Conservation (phyloP, 2,329 filamentous ascomycete species). For the Beauveria scarabaeidicola region DNA sequence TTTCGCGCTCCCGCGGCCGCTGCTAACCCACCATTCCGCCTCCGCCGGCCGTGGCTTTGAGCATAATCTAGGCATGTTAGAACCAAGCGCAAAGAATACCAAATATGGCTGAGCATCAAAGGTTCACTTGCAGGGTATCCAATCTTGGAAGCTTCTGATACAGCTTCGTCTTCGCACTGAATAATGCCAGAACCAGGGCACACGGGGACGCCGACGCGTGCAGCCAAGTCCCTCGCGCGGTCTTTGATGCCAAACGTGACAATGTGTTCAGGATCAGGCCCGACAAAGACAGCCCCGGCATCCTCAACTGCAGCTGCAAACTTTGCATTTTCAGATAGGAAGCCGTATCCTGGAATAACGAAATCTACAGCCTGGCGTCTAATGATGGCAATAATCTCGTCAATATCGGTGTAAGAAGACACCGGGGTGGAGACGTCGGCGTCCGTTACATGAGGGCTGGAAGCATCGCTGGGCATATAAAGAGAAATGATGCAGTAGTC, state of each 20-base stretch:
- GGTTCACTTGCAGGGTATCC: neutral
- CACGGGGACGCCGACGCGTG: slow-evolving; percentile 33
- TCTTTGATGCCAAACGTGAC: slow-evolving; percentile 52
- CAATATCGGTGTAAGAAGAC: slow-evolving; percentile 11
- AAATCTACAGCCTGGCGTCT: slow-evolving; percentile 39
- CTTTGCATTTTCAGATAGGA: slow-evolving; percentile 51
- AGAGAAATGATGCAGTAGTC: slow-evolving; percentile 44
- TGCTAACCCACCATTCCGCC: slow-evolving; percentile 30
- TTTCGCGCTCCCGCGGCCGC: neutral
- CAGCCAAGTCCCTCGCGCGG: slow-evolving; percentile 44
- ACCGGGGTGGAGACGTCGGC: slow-evolving; percentile 43
- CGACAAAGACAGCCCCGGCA: slow-evolving; percentile 49
- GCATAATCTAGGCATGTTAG: slow-evolving; percentile 22
- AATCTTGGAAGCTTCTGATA: neutral
- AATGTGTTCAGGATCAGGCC: slow-evolving; percentile 45
- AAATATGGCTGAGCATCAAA: too few species aligned
- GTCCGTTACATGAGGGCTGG: slow-evolving; percentile 42
- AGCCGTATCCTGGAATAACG: slow-evolving; percentile 58
- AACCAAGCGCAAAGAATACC: neutral
- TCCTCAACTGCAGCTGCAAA: slow-evolving; percentile 45
- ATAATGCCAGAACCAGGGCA: slow-evolving; percentile 25
- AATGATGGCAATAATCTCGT: slow-evolving; percentile 23
- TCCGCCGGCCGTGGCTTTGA: slow-evolving; percentile 35
- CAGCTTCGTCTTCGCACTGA: neutral
- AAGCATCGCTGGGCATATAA: slow-evolving; percentile 48